These are phyloP conservation scores for Crataegus laevigata DNA, from an alignment of 306 rosid genomes.

Conservation along the genomic window DNA sequence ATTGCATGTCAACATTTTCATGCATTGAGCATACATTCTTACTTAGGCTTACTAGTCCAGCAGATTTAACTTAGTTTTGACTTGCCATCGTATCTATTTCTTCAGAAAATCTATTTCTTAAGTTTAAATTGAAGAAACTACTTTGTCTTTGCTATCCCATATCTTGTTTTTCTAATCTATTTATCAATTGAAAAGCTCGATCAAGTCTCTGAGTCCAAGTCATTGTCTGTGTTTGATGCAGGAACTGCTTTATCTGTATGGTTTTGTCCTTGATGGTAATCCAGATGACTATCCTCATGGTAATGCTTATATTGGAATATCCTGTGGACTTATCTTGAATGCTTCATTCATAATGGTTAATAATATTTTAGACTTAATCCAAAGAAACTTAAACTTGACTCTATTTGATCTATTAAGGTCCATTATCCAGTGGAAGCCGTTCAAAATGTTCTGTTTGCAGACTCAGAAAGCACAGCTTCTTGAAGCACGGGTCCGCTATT, in stretches of 20 bases:
- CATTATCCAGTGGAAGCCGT: constrained; percentile 85
- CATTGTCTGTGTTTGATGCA: constrained; percentile 33
- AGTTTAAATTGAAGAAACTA: not conserved
- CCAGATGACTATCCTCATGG: constrained; percentile 97
- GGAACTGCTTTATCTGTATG: constrained; percentile 93
- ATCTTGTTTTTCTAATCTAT: not conserved
- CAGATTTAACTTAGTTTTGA: not conserved
- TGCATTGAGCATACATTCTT: not conserved
- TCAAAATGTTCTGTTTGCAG: constrained; percentile 46
- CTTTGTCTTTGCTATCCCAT: not conserved
- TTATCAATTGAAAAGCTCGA: not conserved
- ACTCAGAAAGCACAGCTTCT: constrained; percentile 78
- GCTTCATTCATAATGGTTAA: not conserved
- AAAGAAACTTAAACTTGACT: not conserved
- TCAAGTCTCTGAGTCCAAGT: constrained; percentile 12
- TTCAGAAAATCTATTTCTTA: not conserved
- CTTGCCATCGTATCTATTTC: not conserved
- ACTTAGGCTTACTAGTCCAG: not conserved
- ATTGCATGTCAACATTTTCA: not conserved
- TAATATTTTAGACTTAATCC: constrained; percentile 3
- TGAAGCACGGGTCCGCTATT: constrained; percentile 64
- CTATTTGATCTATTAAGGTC: constrained; percentile 39
- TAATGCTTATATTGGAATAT: constrained; percentile 26
- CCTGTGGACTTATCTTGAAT: not conserved
- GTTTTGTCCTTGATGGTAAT: constrained; percentile 70